Evolutionary conservation across 306 rosid genomes (phyloP), one percentile per base, ranked within the genome.

Genomic region (Ochetophila trinervis): DNA sequence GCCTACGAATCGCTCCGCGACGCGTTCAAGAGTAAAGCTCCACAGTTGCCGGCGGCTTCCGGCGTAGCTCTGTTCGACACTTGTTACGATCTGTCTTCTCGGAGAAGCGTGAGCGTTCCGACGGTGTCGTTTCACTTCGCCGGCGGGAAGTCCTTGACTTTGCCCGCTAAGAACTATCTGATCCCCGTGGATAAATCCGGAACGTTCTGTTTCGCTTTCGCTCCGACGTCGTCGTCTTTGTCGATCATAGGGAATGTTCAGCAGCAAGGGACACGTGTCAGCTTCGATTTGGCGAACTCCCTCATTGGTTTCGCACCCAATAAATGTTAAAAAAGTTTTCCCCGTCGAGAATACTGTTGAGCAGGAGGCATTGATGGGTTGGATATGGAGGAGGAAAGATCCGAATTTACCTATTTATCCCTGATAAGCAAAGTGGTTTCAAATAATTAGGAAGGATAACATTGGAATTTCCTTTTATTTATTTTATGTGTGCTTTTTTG

Each of bases 241-340:
- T 86, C 99, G 0, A 93, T 93, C 23, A 81, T 93, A 5, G 97
- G 99, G 8, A 93, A 90, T 17, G 88, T 93, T 2, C 99, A 93
- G 83, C 99, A 93, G 40, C 99, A 93, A 18, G 99, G 97, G 82
- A 93, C 86, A 71, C 99, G 99, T 86, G 99, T 93, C 87, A 86
- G 72, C 54, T 86, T 71, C 9, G 94, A 93, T 74, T 71, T 87
- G 21, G 86, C 80, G 0, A 84, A 84, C 30, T 64, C 71, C 1
- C n/a, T 76, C 3, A 78, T 93, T 32, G 98, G 81, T 10, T 93
- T 93, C 83, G 79, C 99, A 1, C 61, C 91, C 37, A 79, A 72
- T 48, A 87, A 87, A 14, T 93, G 98, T 63, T 93, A 65, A 74
- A 27, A 42, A 3, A 15, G 36, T 55, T 14, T 0, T 37, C 14